Conservation (phyloP, 495 filamentous ascomycete species). For the Trichoderma virens region DNA sequence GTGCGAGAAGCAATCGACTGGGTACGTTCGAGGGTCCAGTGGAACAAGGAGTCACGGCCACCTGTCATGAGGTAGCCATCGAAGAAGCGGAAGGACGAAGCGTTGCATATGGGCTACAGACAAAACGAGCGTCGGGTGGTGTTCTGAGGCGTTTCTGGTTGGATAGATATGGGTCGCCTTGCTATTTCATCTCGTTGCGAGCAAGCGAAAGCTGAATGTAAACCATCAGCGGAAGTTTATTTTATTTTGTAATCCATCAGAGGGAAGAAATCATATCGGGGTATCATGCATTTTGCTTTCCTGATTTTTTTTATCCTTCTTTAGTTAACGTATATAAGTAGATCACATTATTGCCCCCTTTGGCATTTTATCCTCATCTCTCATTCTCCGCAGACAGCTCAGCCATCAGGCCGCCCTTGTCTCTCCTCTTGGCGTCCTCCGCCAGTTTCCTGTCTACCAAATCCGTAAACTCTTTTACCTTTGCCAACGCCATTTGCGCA, state of each 20-base stretch:
- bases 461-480: conserved; percentile 69
- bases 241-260: not conserved
- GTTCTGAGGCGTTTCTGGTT: not conserved
- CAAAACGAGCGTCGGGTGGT: not conserved
- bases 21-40: conserved; percentile 82
- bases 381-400: conserved; percentile 83
- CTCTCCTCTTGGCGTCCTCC: conserved; percentile 65
- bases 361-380: conserved; percentile 27
- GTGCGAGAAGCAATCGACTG: conserved; percentile 94
- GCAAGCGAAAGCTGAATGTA: not conserved
- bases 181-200: not conserved
- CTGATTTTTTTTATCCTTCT: not conserved
- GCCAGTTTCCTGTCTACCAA: conserved; percentile 64
- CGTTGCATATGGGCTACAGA: not conserved
- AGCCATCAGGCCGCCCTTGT: conserved; percentile 66
- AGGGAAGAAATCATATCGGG: not conserved
- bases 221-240: not conserved
- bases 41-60: conserved; percentile 89
- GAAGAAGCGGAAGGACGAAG: no score
- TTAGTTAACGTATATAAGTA: not conserved
- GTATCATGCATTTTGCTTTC: conserved; percentile 21
- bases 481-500: conserved; percentile 58
- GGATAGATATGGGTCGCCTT: not conserved
- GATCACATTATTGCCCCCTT: not conserved
- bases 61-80: conserved; percentile 84